Base-by-base conservation (phyloP, 257 asterid genomes). In the Cinchona pubescens region DNA sequence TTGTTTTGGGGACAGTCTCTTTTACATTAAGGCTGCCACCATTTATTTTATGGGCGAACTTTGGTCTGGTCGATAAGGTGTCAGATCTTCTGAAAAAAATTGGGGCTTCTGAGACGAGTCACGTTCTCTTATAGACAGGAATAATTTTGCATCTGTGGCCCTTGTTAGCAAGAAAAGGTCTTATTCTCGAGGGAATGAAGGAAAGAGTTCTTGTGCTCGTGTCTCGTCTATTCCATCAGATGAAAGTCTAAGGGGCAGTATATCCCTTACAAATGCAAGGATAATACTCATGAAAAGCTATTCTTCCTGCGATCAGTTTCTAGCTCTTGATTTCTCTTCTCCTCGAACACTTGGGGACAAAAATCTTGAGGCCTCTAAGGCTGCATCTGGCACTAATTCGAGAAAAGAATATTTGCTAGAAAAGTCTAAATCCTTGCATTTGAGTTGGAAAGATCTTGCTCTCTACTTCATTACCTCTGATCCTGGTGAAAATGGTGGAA, bases 251-350 rank as follows among this genome's bases (percentile, higher is more conserved):
- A 85, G 76, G 83, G 92, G 91, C 72, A 83, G 79, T 76, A 79
- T 95, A 82, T 86, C 79, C 79, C 83, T 95, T 78, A 85, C 88
- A 82, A 84, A 85, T 85, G 92, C 94, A 69, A 90, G 98, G 85
- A 89, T 95, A 70, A 82, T 95, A 66, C 75, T 95, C 63, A 87
- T 69, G 67, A 81, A 85, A 83, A 82, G 90, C 83, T 87, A 87
- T 75, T 82, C 88, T 73, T 87, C 85, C 68, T 86, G 87, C 85
- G 70, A 83, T 79, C 93, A 92, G 75, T 92, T 92, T 84, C 83
- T 92, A 78, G 94, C 88, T 74, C 81, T 95, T 75, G 96, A 95
- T 75, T 72, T 92, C 65, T 74, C 86, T 78, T 86, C 87, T 10
- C 83, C 90, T 9, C 15, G 32, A 56, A 76, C 72, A 55, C 71